These are phyloP conservation scores for Paulownia fortunei DNA, from an alignment of 257 asterid genomes.

Conservation along the genomic window DNA sequence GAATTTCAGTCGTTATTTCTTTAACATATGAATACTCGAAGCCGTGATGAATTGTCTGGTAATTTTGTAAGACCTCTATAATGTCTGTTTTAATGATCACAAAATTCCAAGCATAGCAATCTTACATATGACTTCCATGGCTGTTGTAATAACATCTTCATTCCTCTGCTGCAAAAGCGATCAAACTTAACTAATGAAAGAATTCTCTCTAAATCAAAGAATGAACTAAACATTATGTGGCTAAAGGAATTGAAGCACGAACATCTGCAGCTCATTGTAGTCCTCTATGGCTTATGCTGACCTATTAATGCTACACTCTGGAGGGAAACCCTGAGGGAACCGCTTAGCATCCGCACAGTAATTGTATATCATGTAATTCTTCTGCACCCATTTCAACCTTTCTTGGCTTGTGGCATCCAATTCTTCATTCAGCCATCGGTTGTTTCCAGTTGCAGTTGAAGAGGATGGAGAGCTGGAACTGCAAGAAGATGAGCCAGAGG, in stretches of 20 bases:
- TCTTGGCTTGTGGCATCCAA: conserved; percentile 19
- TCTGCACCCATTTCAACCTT: conserved; percentile 43
- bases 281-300: not conserved
- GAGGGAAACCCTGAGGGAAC: conserved; percentile 47
- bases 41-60: too few relatives aligned
- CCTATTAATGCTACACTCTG: conserved; percentile 32
- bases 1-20: too few relatives aligned
- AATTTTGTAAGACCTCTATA: not conserved
- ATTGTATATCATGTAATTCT: conserved; percentile 48
- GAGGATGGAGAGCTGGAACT: not conserved
- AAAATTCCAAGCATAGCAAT: not conserved
- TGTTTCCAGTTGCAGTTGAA: not conserved
- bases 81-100: not conserved
- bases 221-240: not conserved
- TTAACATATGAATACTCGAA: too few relatives aligned
- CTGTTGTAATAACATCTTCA: not conserved
- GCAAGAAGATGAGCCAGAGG: conserved; percentile 24
- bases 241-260: not conserved
- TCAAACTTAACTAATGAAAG: conserved; percentile 9
- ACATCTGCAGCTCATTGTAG: too few relatives aligned
- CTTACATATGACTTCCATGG: not conserved
- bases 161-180: not conserved
- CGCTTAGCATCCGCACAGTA: conserved; percentile 47
- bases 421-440: conserved; percentile 20
- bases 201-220: not conserved